Evolutionary conservation across 129 eudicot genomes (phyloP), one percentile per base, ranked within the genome.

Genomic region (Cynara cardunculus): DNA sequence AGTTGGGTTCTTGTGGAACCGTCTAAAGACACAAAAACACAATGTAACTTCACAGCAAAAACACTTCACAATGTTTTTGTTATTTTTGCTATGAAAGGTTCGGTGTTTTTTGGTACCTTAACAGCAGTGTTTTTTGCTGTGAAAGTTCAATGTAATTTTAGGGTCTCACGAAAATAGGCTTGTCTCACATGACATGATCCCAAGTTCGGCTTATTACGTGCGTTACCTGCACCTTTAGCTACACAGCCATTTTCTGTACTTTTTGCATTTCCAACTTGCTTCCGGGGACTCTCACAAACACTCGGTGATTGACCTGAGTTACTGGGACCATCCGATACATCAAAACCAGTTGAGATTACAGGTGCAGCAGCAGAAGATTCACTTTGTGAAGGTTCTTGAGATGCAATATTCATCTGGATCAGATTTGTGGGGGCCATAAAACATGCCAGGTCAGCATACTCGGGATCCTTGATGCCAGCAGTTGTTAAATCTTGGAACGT

Each of bases 301-400:
- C 81, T 83, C 13, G 77, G 77, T 78, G 91, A 86, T 75, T 87
- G 96, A 34, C 87, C 79, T 3, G 92, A 83, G 80, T 78, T 78
- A 56, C 82, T 87, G 10, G 81, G 88, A 7, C 83, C 91, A 49
- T 91, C 88, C 72, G 78, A 91, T 46, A 78, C 80, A 62, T 91
- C 93, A 78, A 88, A 80, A 76, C 89, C 92, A 64, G 82, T 78
- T 70, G 90, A 86, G 35, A 88, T 73, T 26, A 85, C 86, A 39
- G 84, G 84, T 39, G 90, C 85, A 39, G 37, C 81, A 37, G 67
- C 75, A 19, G 96, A 87, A 70, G 91, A 87, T 86, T 84, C 90
- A 74, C 93, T 91, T 69, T 87, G 16, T 30, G 90, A 91, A 67
- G 87, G 87, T 73, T 89, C 96, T 78, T 59, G 86, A 25, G 87